Evolutionary conservation across 768 basidiomycete genomes (phyloP).

Genomic region (Psilocybe cubensis): DNA sequence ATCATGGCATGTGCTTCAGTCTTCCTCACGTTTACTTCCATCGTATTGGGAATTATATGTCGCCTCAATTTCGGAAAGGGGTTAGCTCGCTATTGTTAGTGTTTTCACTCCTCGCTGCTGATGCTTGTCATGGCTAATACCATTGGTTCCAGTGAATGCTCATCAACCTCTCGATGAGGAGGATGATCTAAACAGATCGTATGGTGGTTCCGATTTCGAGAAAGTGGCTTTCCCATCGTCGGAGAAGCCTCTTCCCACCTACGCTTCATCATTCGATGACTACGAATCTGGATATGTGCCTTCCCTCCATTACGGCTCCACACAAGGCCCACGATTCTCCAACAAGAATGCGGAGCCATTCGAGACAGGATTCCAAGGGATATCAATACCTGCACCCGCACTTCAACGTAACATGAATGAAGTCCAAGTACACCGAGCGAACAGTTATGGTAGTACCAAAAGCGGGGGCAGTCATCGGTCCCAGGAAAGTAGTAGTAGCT

Average conservation of each 20-base stretch:
- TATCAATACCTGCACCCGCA: constrained; percentile 36
- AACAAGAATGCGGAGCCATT: constrained; percentile 43
- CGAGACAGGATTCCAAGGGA: constrained; percentile 30
- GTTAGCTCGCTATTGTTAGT: constrained; percentile 66
- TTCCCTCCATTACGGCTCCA: constrained; percentile 28
- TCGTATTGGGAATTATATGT: constrained; percentile 69
- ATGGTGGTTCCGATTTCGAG: constrained; percentile 48
- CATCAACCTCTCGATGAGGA: constrained; percentile 46
- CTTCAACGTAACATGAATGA: constrained; percentile 39
- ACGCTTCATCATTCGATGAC: constrained; percentile 38
- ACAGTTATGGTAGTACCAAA: constrained; percentile 41
- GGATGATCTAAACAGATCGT: constrained; percentile 22
- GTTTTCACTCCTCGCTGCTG: neutral
- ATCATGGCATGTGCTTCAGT: constrained; percentile 63
- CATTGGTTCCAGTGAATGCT: constrained; percentile 48
- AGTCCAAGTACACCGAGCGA: constrained; percentile 30
- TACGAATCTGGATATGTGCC: constrained; percentile 26
- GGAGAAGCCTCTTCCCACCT: constrained; percentile 58
- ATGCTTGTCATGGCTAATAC: constrained; percentile 3
- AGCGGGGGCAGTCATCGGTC: constrained; percentile 37
- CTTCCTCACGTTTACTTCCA: constrained; percentile 53
- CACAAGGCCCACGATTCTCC: constrained; percentile 51
- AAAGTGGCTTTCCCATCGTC: constrained; percentile 68
- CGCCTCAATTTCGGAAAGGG: constrained; percentile 81
- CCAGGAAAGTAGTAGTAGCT: constrained; percentile 32